These are phyloP conservation scores for Xylariales sp. DNA, from an alignment of 2,329 filamentous ascomycete species.

Conservation along the genomic window DNA sequence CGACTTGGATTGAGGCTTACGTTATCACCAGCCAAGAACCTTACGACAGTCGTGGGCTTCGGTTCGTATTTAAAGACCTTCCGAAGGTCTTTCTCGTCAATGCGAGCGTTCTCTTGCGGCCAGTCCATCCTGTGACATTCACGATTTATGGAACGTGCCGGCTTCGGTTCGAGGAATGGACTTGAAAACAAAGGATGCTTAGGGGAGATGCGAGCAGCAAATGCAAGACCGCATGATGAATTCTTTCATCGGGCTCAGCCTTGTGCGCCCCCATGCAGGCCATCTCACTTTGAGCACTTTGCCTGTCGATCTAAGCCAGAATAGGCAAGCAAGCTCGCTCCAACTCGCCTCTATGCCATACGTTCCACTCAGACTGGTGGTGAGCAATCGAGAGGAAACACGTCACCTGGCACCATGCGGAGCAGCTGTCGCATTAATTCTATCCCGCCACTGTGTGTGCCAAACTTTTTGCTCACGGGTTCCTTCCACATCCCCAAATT, in stretches of 20 bases:
- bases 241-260: background rate
- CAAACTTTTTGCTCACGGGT: no score
- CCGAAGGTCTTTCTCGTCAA: slow-evolving; percentile 4
- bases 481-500: no score
- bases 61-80: slow-evolving; percentile 10
- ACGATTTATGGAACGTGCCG: background rate
- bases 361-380: no score
- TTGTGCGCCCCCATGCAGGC: background rate
- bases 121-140: slow-evolving; percentile 9
- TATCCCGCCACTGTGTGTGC: no score
- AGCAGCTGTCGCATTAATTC: no score
- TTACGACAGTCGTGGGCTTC: slow-evolving; percentile 4
- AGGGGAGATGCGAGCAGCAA: background rate
- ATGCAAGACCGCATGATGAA: background rate
- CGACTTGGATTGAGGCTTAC: no score
- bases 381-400: no score
- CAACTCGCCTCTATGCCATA: no score
- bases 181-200: background rate
- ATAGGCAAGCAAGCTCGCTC: no score
- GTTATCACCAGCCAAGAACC: background rate
- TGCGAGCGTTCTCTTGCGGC: slow-evolving; percentile 4
- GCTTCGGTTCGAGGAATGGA: background rate
- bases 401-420: no score
- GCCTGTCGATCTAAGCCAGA: background rate
- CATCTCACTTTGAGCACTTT: background rate